Evolutionary conservation across 192 early-diverging fungal genomes (phyloP).

Genomic region (Rhizophagus clarus): DNA sequence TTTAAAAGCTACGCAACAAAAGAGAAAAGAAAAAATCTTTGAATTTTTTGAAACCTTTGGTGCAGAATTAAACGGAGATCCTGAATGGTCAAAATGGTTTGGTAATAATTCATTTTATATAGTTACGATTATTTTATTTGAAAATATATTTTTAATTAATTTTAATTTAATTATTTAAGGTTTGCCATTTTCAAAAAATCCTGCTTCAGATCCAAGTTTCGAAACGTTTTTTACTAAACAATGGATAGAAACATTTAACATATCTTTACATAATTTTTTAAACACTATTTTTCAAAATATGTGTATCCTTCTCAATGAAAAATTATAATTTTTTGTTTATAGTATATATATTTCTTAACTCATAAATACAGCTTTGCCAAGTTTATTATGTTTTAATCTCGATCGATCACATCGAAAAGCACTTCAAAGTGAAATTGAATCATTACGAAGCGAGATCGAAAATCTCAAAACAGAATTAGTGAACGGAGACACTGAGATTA

Average conservation of each 20-base stretch:
- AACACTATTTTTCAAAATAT: slow-evolving; percentile 66
- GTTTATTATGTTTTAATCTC: slow-evolving; percentile 56
- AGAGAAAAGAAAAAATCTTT: slow-evolving; percentile 53
- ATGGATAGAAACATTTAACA: slow-evolving; percentile 63
- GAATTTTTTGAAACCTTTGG: slow-evolving; percentile 65
- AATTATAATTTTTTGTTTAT: not conserved
- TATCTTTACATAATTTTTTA: slow-evolving; percentile 64
- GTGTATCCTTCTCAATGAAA: slow-evolving; percentile 47
- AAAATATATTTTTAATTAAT: not conserved
- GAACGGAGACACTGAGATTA: slow-evolving; percentile 41
- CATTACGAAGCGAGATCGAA: slow-evolving; percentile 41
- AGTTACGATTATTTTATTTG: not conserved
- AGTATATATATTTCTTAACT: not conserved
- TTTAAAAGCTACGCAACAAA: slow-evolving; percentile 57
- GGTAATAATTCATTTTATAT: slow-evolving; percentile 38
- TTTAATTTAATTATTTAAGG: slow-evolving; percentile 34
- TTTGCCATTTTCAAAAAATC: slow-evolving; percentile 60
- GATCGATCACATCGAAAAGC: slow-evolving; percentile 49
- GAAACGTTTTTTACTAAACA: slow-evolving; percentile 62
- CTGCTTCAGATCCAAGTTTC: slow-evolving; percentile 57
- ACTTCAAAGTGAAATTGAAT: slow-evolving; percentile 43
- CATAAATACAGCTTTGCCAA: slow-evolving; percentile 49
- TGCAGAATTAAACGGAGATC: slow-evolving; percentile 53
- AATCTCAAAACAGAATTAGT: slow-evolving; percentile 38
- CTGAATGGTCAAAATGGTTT: slow-evolving; percentile 68